These are phyloP conservation scores for Penicillium hesseltinei DNA, from an alignment of 2,329 filamentous ascomycete species.

Conservation along the genomic window DNA sequence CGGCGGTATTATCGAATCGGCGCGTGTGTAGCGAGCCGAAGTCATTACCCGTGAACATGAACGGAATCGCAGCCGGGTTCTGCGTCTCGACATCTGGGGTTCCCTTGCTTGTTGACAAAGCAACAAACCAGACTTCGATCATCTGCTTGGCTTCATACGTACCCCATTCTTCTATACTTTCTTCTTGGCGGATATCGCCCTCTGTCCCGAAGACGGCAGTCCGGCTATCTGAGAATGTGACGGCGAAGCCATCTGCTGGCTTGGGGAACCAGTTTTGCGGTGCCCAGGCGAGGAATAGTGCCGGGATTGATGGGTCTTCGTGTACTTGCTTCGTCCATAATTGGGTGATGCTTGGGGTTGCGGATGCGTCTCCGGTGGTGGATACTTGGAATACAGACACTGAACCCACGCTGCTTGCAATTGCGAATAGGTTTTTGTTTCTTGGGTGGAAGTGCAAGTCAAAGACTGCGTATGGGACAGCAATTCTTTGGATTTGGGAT, in stretches of 20 bases:
- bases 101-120: conserved; percentile 24
- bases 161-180: conserved; percentile 22
- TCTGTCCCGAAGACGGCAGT: conserved; percentile 58
- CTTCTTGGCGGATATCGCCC: conserved; percentile 12
- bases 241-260: conserved; percentile 55
- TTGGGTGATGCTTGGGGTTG: conserved; percentile 30
- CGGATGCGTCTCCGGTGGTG: neutral
- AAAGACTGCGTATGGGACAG: conserved; percentile 71
- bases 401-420: conserved; percentile 70
- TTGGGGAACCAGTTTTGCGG: conserved; percentile 43
- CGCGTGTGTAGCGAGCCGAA: conserved; percentile 38
- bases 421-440: conserved; percentile 60
- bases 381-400: conserved; percentile 39
- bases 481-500: conserved; percentile 56
- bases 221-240: conserved; percentile 68
- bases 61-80: conserved; percentile 15
- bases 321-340: conserved; percentile 51
- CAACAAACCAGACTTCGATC: conserved; percentile 44
- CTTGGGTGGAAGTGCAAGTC: conserved; percentile 77
- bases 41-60: conserved; percentile 42
- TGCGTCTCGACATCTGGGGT: neutral
- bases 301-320: conserved; percentile 57
- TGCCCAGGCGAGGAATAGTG: conserved; percentile 74
- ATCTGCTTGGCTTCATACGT: conserved; percentile 30
- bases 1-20: conserved; percentile 27